A percentile compares a stretch with the other conserved stretches of the same genome.
Conservation (phyloP, 108 stramenopile species). For the Mediolabrus comicus region DNA sequence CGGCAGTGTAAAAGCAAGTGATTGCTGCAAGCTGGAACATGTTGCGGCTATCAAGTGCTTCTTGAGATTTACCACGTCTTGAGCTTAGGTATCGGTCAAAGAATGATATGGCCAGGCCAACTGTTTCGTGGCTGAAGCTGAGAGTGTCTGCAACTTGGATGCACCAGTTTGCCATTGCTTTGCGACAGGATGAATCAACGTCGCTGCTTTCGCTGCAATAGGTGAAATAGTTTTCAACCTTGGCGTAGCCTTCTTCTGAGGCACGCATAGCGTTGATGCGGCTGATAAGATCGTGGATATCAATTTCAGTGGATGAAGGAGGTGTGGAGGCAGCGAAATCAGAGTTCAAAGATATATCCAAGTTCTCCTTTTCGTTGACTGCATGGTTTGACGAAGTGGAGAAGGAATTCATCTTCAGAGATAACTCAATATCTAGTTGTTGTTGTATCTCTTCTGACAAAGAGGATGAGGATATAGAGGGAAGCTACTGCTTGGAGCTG, state of each 20-base stretch:
- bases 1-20: slow-evolving; percentile 64
- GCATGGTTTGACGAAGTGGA: too few relatives aligned
- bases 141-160: slow-evolving; percentile 28
- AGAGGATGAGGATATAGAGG: too few relatives aligned
- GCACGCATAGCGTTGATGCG: slow-evolving; percentile 28
- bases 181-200: slow-evolving; percentile 35
- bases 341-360: too few relatives aligned
- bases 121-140: slow-evolving; percentile 52
- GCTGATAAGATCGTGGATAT: slow-evolving; percentile 17
- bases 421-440: too few relatives aligned
- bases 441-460: too few relatives aligned
- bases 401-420: too few relatives aligned
- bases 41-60: slow-evolving; percentile 17
- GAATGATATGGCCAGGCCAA: slow-evolving; percentile 55
- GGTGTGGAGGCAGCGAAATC: too few relatives aligned
- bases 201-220: neutral
- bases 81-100: slow-evolving; percentile 45
- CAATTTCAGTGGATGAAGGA: neutral
- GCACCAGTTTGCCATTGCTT: slow-evolving; percentile 40
- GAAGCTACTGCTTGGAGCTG: too few relatives aligned
- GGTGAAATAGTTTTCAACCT: slow-evolving; percentile 26
- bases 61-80: neutral
- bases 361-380: too few relatives aligned
- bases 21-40: slow-evolving; percentile 76
- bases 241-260: slow-evolving; percentile 11